Evolutionary conservation across 768 basidiomycete species (phyloP), one percentile per base, ranked within the genome.

Genomic region (Leucocoprinus birnbaumii): DNA sequence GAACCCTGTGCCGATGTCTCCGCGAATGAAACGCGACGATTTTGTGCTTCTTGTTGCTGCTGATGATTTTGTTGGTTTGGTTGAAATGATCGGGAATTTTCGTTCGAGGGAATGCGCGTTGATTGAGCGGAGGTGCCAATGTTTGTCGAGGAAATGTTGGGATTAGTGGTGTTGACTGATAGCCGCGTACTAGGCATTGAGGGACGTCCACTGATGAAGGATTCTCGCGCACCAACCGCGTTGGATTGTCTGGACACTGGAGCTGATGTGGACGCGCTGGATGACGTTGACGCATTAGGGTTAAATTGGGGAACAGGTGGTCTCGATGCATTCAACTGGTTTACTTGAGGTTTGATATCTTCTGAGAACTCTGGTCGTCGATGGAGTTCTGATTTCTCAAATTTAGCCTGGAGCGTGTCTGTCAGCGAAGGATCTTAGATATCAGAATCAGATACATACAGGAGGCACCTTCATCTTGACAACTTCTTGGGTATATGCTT

Each of bases 391-490:
- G 66, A 73, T 57, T 79, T 76, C 61, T 91, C 83, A 55, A 93
- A 81, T 65, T 87, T 91, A 10, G 76, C 74, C 87, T 89, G 40
- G 34, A 27, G 47, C 11, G 42, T 16, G 18, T 10, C 2, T 25
- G 43, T 58, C 1, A 54, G 46, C 41, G 43, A 42, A 16, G 45
- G 24, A 26, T 38, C 26, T 58, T 38, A 16, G 6, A 16, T 43
- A 16, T 24, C 4, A 43, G n/a, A 13, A 47, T 21, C n/a, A 44
- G 27, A 22, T 38, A 80, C 88, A 55, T 63, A 96, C 94, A 3
- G 84, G 83, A 26, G 82, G 80, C 0, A 91, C 84, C 66, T 92
- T 96, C 60, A 98, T 87, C 72, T 95, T 96, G 38, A 82, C 73
- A 8, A 99, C 77, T 65, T 95, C 89, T 46, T 87, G 80, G 0